Evolutionary conservation across 176 grass and related monocot species (phyloP), one percentile per base, ranked within the genome.

Genomic region (Ensete ventricosum): DNA sequence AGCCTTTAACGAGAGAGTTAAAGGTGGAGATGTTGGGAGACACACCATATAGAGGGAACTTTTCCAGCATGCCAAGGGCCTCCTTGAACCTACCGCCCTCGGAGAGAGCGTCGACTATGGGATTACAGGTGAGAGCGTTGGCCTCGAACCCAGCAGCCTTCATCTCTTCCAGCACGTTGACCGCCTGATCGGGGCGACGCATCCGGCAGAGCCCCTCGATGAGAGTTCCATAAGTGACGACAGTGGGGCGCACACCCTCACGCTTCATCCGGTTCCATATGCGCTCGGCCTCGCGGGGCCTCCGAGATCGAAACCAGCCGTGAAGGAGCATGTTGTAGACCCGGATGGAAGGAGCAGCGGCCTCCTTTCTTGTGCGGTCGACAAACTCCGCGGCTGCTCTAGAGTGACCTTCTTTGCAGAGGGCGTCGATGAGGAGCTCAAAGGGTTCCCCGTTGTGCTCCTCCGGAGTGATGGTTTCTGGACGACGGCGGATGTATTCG

Each of bases 361-460:
- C 82, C 22, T 84, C 88, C 8, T 57, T 43, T n/a, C 81, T 81
- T 52, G 81, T 67, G 60, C 76, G 79, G 14, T 54, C 75, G 20
- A 96, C 23, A 14, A 96, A 86, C 79, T 82, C 77, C 16, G 77
- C 53, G 22, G 92, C 88, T 3, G 72, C 71, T 17, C 81, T 80
- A 12, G 86, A 71, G 69, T 89, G 77, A 11, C 88, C 86, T 74
- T 96, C 92, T 81, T 91, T 91, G 86, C 88, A 96, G 62, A 96
- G 82, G 50, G 92, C 88, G 25, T 91, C 88, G 50, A 89, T 72
- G 50, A 81, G 43, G 86, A 96, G 81, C 81, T 89, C 74, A 0
- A 87, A 27, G 11, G 87, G 84, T 50, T 77, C 81, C 2, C 52
- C 22, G 2, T n/a, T 55, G 0, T 27, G 19, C 0, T 48, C 77